Base-by-base conservation (phyloP, 306 rosid species). In the Adenanthera pavonina region DNA sequence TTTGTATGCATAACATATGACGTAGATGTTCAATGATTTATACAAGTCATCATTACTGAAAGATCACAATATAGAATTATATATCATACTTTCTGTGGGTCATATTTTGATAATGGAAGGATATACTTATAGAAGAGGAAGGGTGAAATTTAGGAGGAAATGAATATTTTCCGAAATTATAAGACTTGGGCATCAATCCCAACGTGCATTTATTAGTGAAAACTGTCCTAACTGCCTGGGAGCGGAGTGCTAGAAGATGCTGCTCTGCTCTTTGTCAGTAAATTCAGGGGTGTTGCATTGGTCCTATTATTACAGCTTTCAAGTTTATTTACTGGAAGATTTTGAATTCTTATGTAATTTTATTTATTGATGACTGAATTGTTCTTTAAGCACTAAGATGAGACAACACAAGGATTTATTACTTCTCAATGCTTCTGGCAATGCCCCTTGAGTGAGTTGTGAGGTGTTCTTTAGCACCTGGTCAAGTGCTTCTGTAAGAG, bases 81-180 rank as follows among this genome's bases (percentile, higher is more conserved):
- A 72, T 76, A 19, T 79, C 51, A 35, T 51, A 79, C 35, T 59
- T 77, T 72, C 68, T 53, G 64, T 64, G 14, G 51, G 44, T 35
- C 59, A 67, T 61, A 33, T 13, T 69, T 75, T 59, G 53, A 43
- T 76, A 61, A 41, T 48, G 52, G 5, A 44, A 78, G 67, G 33
- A 79, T 71, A 25, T 69, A 60, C 51, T 19, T 61, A 33, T 78
- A 76, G 48, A 61, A 60, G 52, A 75, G 75, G 59, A 49, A 61
- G 72, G 61, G 47, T 72, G 54, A 49, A n/a, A 61, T 70, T 33
- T 59, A 40, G 44, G 76, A 78, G 67, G 67, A 69, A 53, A 47
- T 69, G 25, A 20, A 74, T 75, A 20, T 70, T 62, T 57, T 69
- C 59, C 8, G 6, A 60, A 51, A 74, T 30, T 64, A 49, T 59